Percentiles rank a stretch among this genome's conserved stretches.
Evolutionary conservation across 2,329 filamentous ascomycete genomes (phyloP).

Genomic region (Xylaria sp.): DNA sequence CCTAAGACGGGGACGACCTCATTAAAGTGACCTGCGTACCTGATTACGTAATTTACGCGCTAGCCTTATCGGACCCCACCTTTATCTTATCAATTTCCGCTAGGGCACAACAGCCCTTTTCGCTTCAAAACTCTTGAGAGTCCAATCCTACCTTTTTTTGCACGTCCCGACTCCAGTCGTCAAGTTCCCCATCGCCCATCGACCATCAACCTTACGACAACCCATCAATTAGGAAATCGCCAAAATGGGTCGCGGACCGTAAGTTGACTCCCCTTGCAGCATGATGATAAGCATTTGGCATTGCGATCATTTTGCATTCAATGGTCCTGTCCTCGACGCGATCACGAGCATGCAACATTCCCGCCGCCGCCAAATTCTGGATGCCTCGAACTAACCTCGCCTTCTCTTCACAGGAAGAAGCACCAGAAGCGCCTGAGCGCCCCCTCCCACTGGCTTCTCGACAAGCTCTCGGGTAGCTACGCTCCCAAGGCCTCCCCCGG

Average conservation of each 20-base stretch:
- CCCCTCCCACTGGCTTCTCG: slow-evolving; percentile 98
- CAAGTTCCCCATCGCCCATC: slow-evolving; percentile 16
- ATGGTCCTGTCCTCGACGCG: neutral
- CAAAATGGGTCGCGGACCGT: slow-evolving; percentile 50
- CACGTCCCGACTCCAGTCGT: slow-evolving; percentile 12
- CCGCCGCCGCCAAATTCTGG: neutral
- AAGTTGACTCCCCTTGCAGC: slow-evolving; percentile 33
- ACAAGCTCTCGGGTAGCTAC: slow-evolving; percentile 95
- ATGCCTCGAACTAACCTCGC: slow-evolving; percentile 28
- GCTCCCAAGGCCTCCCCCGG: slow-evolving; percentile 67
- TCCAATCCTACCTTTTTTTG: slow-evolving; percentile 22
- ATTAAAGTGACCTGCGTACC: neutral
- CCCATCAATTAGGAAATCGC: slow-evolving; percentile 34
- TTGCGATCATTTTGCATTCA: no score
- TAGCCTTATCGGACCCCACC: neutral
- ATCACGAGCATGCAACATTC: no score
- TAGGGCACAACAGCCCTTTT: slow-evolving; percentile 31
- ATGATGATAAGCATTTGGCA: neutral
- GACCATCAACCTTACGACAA: slow-evolving; percentile 28
- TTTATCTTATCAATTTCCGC: slow-evolving; percentile 21
- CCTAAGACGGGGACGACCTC: neutral
- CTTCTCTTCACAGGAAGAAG: slow-evolving; percentile 68
- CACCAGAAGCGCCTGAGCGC: slow-evolving; percentile 99
- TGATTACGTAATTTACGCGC: neutral
- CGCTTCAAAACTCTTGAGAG: slow-evolving; percentile 15